Base-by-base conservation (phyloP, 768 basidiomycete species). In the Pulveroboletus frians region DNA sequence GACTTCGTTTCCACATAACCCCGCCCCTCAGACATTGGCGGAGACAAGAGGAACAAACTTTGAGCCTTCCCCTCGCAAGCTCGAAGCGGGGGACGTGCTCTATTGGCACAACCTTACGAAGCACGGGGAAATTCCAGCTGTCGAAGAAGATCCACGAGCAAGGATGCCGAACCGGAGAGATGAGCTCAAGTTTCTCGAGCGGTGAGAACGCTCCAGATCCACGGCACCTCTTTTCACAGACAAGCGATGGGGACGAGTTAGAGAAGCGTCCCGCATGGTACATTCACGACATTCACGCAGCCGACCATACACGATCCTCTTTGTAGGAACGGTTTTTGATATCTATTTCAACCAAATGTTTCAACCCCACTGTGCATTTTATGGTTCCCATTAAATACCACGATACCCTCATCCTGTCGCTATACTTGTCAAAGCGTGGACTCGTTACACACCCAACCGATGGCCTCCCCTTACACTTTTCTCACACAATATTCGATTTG, bases 51-150 rank as follows among this genome's bases (percentile, higher is more conserved):
- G 44, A 15, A 31, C 47, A 8, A 50, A 49, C 11, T 51, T 55
- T 26, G 65, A 65, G 39, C 47, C 69, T 34, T 50, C 44, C 48
- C 65, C 67, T 32, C 70, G 68, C 49, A 71, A 65, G 41, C 75
- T 84, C 29, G 73, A 69, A 57, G 70, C 73, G 9, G 86, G 86
- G 18, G 84, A 87, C 52, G 61, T 80, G 9, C 69, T 89, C 15
- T 86, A 76, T 60, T 90, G 87, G 87, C 85, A 89, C 62, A 82
- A 88, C 56, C 80, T 89, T 50, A 65, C 74, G 41, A 79, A 78
- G 55, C 77, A 74, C 51, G 87, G 87, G 11, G 87, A 89, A 65
- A 84, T 87, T 50, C 80, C 84, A 35, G 83, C 77, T 23, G 83
- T 85, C 9, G 65, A 64, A 43, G 81, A 88, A 52, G 81, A 88